Evolutionary conservation across 495 filamentous ascomycete species (phyloP), one percentile per base, ranked within the genome.

Genomic region (Ramalina intermedia): DNA sequence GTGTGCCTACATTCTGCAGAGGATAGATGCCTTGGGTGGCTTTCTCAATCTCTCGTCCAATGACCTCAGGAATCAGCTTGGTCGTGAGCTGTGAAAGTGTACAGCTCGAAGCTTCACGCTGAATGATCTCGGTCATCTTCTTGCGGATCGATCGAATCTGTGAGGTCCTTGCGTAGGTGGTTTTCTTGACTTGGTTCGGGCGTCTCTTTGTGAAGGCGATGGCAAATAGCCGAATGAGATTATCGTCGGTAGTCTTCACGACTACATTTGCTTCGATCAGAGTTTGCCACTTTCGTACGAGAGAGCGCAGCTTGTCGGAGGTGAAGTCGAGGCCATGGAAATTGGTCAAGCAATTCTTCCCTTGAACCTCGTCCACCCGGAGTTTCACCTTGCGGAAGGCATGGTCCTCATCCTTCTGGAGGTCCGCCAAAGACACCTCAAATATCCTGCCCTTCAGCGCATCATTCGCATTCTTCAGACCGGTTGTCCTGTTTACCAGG

Each of bases 311-410:
- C 79, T 96, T 96, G 80, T 98, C 91, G 59, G 93, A 96, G 59
- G 91, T 98, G 80, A 98, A 96, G 75, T 98, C 91, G 66, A 98
- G 79, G 58, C 91, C 91, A 76, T 98, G 90, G 83, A 98, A 98
- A 79, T 96, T 96, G 74, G 91, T 98, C 60, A 98, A 76, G 72
- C 91, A 98, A 81, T 95, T 98, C 80, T 95, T 96, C 74, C 91
- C 91, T 71, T 98, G 91, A 51, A 98, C 81, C 71, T 98, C 91
- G 63, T 98, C 91, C 59, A 98, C 86, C 52, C 91, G 80, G 62
- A 98, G 85, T 81, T 96, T 96, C 68, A 98, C 76, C 79, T 98
- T 98, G 73, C 91, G 87, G 82, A 96, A 96, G 47, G 90, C 76
- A 67, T 98, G 91, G 71, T 96, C 91, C 77, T 98, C 91, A 65